phyloP scores from a whole-genome alignment of 148 eudicot genomes.

The Agrostemma githago region DNA sequence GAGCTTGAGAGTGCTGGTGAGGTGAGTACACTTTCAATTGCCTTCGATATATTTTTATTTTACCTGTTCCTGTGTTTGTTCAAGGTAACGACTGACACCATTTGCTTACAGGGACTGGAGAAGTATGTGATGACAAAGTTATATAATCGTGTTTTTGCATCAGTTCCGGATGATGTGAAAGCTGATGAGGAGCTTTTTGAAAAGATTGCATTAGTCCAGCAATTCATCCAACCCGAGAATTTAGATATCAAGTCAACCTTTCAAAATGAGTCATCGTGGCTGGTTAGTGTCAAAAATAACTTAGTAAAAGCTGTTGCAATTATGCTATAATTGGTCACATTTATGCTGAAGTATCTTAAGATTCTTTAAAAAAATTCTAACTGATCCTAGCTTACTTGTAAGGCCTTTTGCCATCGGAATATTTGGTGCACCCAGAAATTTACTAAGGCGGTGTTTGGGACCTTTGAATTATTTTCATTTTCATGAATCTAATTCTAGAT shows the following conservation, averaged over 20 bases:
- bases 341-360: not conserved
- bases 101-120: slow-evolving; percentile 72
- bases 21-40: slow-evolving; percentile 40
- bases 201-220: slow-evolving; percentile 78
- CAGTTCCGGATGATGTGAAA: slow-evolving; percentile 70
- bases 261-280: slow-evolving; percentile 93
- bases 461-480: no score
- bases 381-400: not conserved
- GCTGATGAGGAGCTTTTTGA: slow-evolving; percentile 71
- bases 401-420: not conserved
- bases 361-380: not conserved
- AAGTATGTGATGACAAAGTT: slow-evolving; percentile 95
- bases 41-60: not conserved
- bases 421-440: not conserved
- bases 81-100: not conserved
- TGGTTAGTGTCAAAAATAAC: slow-evolving; percentile 50
- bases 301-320: not conserved
- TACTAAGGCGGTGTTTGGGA: no score
- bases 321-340: not conserved
- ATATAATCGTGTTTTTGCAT: slow-evolving; percentile 72
- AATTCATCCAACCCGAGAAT: slow-evolving; percentile 83
- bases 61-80: not conserved
- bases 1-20: slow-evolving; percentile 96
- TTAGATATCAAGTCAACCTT: slow-evolving; percentile 73
- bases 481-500: no score